Evolutionary conservation across 2,329 filamentous ascomycete species (phyloP).

Genomic region (Claviceps capensis): DNA sequence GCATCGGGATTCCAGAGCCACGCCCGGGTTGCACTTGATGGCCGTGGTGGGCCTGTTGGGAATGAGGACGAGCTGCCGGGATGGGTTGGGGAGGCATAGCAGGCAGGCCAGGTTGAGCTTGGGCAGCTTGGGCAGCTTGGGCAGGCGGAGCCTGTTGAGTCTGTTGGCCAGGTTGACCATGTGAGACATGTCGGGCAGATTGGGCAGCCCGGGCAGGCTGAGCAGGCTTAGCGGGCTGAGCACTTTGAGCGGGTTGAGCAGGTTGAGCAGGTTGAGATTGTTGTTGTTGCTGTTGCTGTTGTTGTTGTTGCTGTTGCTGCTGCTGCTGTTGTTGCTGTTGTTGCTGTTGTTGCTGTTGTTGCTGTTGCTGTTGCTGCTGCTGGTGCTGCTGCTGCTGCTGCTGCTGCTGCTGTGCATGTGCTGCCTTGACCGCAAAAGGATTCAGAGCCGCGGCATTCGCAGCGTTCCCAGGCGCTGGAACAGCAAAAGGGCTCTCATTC

Average conservation of each 20-base stretch:
- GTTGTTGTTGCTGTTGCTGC: not conserved
- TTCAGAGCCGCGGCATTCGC: slow-evolving; percentile 1
- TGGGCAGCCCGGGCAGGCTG: not conserved
- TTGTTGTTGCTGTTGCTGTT: too few species aligned
- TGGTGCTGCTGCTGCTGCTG: not conserved
- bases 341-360: slow-evolving; percentile 3
- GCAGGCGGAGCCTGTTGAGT: not conserved
- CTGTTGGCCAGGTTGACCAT: slow-evolving; percentile 4
- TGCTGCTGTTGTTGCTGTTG: slow-evolving; percentile 2
- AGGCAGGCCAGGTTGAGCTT: too few species aligned
- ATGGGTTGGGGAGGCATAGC: too few species aligned
- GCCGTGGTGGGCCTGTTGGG: slow-evolving; percentile 7
- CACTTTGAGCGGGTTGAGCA: not conserved
- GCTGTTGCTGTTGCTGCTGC: not conserved
- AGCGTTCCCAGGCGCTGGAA: not conserved
- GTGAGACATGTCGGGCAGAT: not conserved
- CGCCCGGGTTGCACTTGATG: slow-evolving; percentile 12
- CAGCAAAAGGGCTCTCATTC: slow-evolving; percentile 1
- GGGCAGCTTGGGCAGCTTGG: too few species aligned
- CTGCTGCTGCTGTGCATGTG: slow-evolving; percentile 7
- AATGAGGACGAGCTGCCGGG: too few species aligned
- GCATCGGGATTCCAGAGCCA: slow-evolving; percentile 26
- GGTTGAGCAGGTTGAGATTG: not conserved
- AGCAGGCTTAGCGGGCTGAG: not conserved
- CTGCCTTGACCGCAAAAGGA: slow-evolving; percentile 4